phyloP scores from a whole-genome alignment of 2,329 filamentous ascomycete species.

The Apiospora rasikravindrae region DNA sequence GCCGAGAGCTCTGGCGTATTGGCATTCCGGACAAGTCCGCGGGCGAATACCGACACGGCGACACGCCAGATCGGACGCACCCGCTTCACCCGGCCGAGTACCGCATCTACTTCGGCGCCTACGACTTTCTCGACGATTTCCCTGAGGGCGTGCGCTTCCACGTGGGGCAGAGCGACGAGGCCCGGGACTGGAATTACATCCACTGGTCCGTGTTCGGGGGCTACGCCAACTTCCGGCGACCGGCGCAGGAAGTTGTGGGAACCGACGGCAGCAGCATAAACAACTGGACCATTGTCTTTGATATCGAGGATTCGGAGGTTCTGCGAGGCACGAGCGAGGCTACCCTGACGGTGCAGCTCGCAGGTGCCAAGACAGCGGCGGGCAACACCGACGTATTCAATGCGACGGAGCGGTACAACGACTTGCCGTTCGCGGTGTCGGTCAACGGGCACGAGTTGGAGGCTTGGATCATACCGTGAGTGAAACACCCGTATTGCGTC shows the following conservation, averaged over 20 bases:
- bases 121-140: constrained; percentile 65
- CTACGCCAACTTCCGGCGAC: constrained; percentile 52
- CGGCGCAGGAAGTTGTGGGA: constrained; percentile 47
- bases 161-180: constrained; percentile 56
- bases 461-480: constrained; percentile 60
- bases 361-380: constrained; percentile 64
- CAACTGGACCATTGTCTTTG: constrained; percentile 65
- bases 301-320: constrained; percentile 49
- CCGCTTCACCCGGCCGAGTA: constrained; percentile 61
- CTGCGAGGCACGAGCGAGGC: constrained; percentile 47
- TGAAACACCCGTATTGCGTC: not conserved
- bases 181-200: constrained; percentile 64
- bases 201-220: constrained; percentile 70
- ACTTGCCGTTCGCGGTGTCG: constrained; percentile 54
- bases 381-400: constrained; percentile 67
- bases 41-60: constrained; percentile 65
- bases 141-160: constrained; percentile 62
- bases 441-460: constrained; percentile 49
- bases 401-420: constrained; percentile 55
- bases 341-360: constrained; percentile 67
- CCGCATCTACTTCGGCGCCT: constrained; percentile 64
- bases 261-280: constrained; percentile 52
- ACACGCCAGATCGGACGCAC: constrained; percentile 52
- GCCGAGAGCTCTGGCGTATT: constrained; percentile 66
- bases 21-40: constrained; percentile 66